Conservation (phyloP, 2,329 filamentous ascomycete genomes). For the Albophoma yamanashiensis region DNA sequence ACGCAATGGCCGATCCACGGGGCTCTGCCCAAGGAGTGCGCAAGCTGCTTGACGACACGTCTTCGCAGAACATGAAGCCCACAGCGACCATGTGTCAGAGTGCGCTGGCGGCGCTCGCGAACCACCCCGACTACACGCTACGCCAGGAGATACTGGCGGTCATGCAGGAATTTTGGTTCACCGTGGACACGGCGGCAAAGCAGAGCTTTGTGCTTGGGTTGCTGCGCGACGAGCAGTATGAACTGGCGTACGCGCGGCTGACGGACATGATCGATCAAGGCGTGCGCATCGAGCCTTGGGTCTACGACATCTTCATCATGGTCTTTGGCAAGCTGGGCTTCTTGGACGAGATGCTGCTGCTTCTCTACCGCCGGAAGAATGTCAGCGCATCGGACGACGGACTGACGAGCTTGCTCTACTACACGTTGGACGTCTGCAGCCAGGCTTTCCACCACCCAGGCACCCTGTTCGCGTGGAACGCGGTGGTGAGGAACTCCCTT, state of each 20-base stretch:
- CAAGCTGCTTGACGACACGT: conserved; percentile 64
- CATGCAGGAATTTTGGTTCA: conserved; percentile 61
- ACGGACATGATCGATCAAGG: conserved; percentile 52
- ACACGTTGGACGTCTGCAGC: conserved; percentile 67
- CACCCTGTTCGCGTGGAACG: conserved; percentile 61
- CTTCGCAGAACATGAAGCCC: conserved; percentile 44
- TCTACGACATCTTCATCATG: conserved; percentile 69
- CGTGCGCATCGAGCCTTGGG: conserved; percentile 53
- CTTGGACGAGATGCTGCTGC: conserved; percentile 62
- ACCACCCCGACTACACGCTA: conserved; percentile 78
- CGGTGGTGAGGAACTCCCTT: conserved; percentile 37
- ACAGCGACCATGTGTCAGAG: conserved; percentile 61
- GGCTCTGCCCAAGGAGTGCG: conserved; percentile 58
- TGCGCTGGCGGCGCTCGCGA: conserved; percentile 59
- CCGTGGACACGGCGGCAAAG: conserved; percentile 42
- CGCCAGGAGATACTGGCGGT: conserved; percentile 60
- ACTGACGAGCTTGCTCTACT: conserved; percentile 50
- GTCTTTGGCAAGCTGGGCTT: conserved; percentile 62
- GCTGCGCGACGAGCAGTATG: conserved; percentile 71
- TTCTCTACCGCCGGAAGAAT: conserved; percentile 48
- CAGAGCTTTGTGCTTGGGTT: conserved; percentile 62
- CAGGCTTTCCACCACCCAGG: conserved; percentile 51
- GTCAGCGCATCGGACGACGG: conserved; percentile 23
- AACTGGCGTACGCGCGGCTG: conserved; percentile 64
- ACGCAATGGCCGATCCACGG: conserved; percentile 54